Evolutionary conservation across 2,329 filamentous ascomycete genomes (phyloP).

Genomic region (Drechslerella dactyloides): DNA sequence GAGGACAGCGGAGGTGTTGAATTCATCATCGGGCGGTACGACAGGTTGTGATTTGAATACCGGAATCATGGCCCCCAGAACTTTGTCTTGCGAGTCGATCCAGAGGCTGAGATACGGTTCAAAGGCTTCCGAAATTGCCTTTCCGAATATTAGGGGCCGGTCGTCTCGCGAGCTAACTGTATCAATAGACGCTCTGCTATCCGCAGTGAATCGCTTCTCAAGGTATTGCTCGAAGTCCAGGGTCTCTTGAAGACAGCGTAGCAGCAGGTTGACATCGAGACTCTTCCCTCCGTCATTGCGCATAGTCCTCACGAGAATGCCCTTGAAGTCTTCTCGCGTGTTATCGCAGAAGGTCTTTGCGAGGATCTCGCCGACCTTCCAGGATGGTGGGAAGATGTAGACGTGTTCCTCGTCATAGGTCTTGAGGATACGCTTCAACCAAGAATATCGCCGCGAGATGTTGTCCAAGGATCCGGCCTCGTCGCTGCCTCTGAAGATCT

Average conservation of each 20-base stretch:
- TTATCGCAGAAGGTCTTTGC: constrained; percentile 94
- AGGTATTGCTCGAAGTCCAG: constrained; percentile 94
- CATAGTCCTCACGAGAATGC: constrained; percentile 86
- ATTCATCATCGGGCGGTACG: constrained; percentile 84
- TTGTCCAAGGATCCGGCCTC: constrained; percentile 96
- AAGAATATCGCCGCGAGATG: constrained; percentile 90
- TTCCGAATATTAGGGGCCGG: constrained; percentile 77
- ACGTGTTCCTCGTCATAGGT: constrained; percentile 94
- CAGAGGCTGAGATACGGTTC: constrained; percentile 96
- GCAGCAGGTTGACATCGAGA: constrained; percentile 84
- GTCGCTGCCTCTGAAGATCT: constrained; percentile 94
- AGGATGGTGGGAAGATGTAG: constrained; percentile 81
- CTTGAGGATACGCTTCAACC: constrained; percentile 96
- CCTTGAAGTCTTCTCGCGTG: constrained; percentile 92
- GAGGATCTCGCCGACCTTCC: constrained; percentile 88
- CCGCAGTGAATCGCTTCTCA: constrained; percentile 76
- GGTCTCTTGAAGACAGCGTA: constrained; percentile 91
- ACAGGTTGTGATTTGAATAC: constrained; percentile 85
- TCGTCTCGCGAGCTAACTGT: constrained; percentile 82
- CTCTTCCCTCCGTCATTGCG: constrained; percentile 76
- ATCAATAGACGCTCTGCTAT: constrained; percentile 82
- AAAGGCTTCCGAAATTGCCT: constrained; percentile 93
- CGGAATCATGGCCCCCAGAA: constrained; percentile 69
- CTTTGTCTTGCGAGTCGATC: constrained; percentile 93
- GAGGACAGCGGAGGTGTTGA: constrained; percentile 82